Evolutionary conservation across 495 filamentous ascomycete species (phyloP).

Genomic region (Parathielavia appendiculata): DNA sequence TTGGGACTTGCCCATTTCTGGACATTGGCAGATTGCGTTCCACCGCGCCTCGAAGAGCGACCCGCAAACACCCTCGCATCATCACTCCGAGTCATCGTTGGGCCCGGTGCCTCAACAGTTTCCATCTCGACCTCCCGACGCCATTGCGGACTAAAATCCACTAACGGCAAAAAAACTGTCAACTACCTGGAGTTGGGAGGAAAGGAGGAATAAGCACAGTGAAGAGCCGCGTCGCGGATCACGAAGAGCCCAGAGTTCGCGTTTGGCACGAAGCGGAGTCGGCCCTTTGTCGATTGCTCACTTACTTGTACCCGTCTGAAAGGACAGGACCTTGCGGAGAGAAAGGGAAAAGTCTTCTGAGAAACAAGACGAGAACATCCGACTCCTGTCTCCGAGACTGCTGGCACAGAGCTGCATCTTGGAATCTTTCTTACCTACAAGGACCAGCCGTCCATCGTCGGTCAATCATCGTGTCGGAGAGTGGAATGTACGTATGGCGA

Average conservation of each 20-base stretch:
- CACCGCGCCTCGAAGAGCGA: too few species aligned
- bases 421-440: slow-evolving; percentile 23
- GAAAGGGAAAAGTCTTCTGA: slow-evolving; percentile 5
- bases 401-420: slow-evolving; percentile 34
- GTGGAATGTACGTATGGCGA: slow-evolving; percentile 36
- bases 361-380: slow-evolving; percentile 8
- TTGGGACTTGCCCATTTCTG: background rate
- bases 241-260: background rate
- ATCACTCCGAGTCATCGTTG: too few species aligned
- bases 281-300: background rate
- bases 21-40: background rate
- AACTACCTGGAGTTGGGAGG: background rate
- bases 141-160: background rate
- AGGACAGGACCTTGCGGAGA: background rate
- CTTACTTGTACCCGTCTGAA: slow-evolving; percentile 15
- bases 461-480: slow-evolving; percentile 21
- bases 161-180: background rate
- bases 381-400: slow-evolving; percentile 24
- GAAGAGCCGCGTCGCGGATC: background rate
- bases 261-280: background rate
- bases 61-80: too few species aligned
- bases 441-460: slow-evolving; percentile 16
- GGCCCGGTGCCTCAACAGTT: background rate
- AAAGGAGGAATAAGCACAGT: background rate
- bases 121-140: background rate